A percentile compares a stretch with the other conserved stretches of the same genome.
Conservation (phyloP, 2,329 filamentous ascomycete species). For the Neonectria faginata region DNA sequence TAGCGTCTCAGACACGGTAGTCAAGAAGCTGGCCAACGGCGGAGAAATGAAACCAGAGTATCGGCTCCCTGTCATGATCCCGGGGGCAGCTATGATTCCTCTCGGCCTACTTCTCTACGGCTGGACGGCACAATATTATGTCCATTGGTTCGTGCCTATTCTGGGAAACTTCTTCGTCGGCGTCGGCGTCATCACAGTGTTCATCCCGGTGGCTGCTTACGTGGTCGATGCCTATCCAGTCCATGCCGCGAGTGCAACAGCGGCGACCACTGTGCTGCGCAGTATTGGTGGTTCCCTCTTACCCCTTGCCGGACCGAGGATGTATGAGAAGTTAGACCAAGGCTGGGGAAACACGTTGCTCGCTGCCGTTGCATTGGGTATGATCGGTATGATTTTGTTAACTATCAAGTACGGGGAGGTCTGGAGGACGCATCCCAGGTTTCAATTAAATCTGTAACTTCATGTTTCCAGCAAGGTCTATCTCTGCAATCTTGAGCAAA, state of each 20-base stretch:
- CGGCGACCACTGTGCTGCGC: constrained; percentile 33
- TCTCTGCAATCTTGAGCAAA: too few species aligned
- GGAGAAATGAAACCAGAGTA: constrained; percentile 35
- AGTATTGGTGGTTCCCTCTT: constrained; percentile 30
- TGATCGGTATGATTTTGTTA: too few species aligned
- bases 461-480: too few species aligned
- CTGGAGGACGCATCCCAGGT: too few species aligned
- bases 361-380: constrained; percentile 12
- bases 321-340: constrained; percentile 32
- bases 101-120: constrained; percentile 44
- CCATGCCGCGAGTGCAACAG: constrained; percentile 35
- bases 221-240: constrained; percentile 37
- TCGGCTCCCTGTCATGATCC: constrained; percentile 37
- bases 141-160: constrained; percentile 66
- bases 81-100: constrained; percentile 33
- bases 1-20: constrained; percentile 27
- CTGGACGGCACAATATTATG: constrained; percentile 55
- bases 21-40: constrained; percentile 24
- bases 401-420: too few species aligned
- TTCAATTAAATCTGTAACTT: too few species aligned
- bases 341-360: constrained; percentile 35
- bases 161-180: constrained; percentile 57
- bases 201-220: constrained; percentile 59
- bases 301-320: constrained; percentile 29
- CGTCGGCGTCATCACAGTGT: constrained; percentile 50